Conservation (phyloP, 345 rosid genomes). For the Trapa incisa region DNA sequence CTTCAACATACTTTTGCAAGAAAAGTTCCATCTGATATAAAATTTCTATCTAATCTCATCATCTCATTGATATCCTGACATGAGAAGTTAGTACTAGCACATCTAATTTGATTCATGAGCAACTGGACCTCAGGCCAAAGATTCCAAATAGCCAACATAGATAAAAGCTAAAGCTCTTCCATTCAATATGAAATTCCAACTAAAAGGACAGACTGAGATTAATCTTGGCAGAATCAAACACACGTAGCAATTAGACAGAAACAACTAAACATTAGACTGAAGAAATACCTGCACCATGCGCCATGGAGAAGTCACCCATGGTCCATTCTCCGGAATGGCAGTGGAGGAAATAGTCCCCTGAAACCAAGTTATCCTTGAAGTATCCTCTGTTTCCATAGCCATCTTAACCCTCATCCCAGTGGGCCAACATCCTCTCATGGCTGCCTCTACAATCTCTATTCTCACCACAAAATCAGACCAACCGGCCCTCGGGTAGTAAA, state of each 20-base stretch:
- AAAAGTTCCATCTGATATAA: not conserved
- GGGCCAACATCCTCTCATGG: slow-evolving; percentile 32
- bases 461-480: slow-evolving; percentile 66
- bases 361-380: slow-evolving; percentile 57
- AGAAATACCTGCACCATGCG: slow-evolving; percentile 69
- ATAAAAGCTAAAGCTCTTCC: not conserved
- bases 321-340: slow-evolving; percentile 26
- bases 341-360: slow-evolving; percentile 53
- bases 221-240: not conserved
- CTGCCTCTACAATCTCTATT: slow-evolving; percentile 63
- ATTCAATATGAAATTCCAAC: not conserved
- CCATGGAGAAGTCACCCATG: slow-evolving; percentile 81
- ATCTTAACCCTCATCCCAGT: slow-evolving; percentile 73
- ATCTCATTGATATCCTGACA: not conserved
- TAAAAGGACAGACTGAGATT: not conserved
- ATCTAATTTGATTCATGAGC: not conserved
- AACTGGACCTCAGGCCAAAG: no score
- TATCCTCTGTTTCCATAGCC: slow-evolving; percentile 73
- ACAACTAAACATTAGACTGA: not conserved
- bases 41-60: not conserved
- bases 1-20: not conserved
- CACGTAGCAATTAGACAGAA: not conserved
- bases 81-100: not conserved
- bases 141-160: not conserved
- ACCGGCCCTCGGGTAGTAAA: slow-evolving; percentile 61